Conservation (phyloP, 768 basidiomycete genomes). For the Lepiota venenata region DNA sequence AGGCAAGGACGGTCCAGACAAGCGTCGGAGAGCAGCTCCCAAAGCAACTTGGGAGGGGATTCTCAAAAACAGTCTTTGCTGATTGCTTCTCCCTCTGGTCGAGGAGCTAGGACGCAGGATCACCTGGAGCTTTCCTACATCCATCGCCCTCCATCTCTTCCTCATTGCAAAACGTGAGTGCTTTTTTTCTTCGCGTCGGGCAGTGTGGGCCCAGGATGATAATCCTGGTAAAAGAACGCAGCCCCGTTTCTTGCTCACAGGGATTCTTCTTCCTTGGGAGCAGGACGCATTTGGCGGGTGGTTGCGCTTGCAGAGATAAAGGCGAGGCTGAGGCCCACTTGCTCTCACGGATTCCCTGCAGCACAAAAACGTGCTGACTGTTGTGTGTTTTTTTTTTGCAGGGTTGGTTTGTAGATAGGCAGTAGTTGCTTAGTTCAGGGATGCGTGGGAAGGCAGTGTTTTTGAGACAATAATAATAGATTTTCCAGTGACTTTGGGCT, state of each 20-base stretch:
- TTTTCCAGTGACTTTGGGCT: background rate
- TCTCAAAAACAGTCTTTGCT: constrained; percentile 94
- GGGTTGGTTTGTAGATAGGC: background rate
- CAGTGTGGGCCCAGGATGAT: too few species aligned
- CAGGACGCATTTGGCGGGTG: constrained; percentile 39
- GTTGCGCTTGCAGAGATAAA: constrained; percentile 78
- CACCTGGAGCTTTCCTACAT: constrained; percentile 83
- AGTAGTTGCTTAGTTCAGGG: background rate
- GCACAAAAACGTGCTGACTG: background rate
- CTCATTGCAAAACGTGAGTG: constrained; percentile 23
- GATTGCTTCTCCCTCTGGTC: constrained; percentile 86
- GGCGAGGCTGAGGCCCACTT: constrained; percentile 83
- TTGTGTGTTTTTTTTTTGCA: background rate
- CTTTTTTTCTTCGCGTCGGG: constrained; percentile 19
- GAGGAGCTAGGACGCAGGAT: constrained; percentile 90
- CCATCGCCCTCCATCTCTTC: constrained; percentile 3
- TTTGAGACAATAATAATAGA: constrained; percentile 6
- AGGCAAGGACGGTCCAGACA: constrained; percentile 87
- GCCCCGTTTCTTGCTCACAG: constrained; percentile 46
- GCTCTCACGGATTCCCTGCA: background rate
- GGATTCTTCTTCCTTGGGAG: constrained; percentile 30
- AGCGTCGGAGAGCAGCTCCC: constrained; percentile 62
- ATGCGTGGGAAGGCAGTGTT: constrained; percentile 3
- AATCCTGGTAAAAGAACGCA: constrained; percentile 85
- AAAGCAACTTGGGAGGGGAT: constrained; percentile 27